Base-by-base conservation (phyloP, 352 stramenopile genomes). In the Globisporangium recalcitrans region DNA sequence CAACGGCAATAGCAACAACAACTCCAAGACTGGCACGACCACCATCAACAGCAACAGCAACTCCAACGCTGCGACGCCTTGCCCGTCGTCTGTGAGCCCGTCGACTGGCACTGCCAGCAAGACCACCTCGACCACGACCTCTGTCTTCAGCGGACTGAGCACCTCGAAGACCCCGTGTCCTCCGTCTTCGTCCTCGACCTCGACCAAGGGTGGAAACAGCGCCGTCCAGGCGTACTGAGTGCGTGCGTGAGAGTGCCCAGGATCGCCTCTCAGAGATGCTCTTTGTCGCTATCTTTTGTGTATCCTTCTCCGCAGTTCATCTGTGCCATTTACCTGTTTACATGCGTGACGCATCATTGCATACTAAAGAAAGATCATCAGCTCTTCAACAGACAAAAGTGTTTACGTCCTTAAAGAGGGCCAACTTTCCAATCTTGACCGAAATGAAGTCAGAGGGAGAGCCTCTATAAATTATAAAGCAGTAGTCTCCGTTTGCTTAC, bases 111-210 rank as follows among this genome's bases (percentile, higher is more conserved):
- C 24, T 19, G 21, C 47, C 11, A 54, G 11, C 24, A 54, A 49
- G n/a, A 49, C n/a, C 19, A 49, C n/a, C 19, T 49, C 42, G 42
- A 49, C 42, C 42, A 49, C 42, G 42, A 49, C 26, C 42, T 26
- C 24, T 22, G 26, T 7, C 16, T 40, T 55, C 27, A 55, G 27
- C 27, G 27, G 48, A 29, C 48, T 54, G 42, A 49, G 42, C 42
- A 49, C 36, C 36, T 22, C 42, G 7, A 49, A 49, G 42, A 49
- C 42, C n/a, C 42, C 42, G n/a, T 49, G 42, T n/a, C 42, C 42
- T 49, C 42, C 42, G 42, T 24, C 40, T 7, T 48, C 40, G 13
- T 24, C 48, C 24, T 54, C 48, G 13, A 54, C 48, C 24, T 40
- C 48, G 26, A 38, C 16, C 49, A 55, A 55, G 49, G 21, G 13